These are phyloP conservation scores for Gynostemma pentaphyllum DNA, from an alignment of 306 rosid species.

Conservation along the genomic window DNA sequence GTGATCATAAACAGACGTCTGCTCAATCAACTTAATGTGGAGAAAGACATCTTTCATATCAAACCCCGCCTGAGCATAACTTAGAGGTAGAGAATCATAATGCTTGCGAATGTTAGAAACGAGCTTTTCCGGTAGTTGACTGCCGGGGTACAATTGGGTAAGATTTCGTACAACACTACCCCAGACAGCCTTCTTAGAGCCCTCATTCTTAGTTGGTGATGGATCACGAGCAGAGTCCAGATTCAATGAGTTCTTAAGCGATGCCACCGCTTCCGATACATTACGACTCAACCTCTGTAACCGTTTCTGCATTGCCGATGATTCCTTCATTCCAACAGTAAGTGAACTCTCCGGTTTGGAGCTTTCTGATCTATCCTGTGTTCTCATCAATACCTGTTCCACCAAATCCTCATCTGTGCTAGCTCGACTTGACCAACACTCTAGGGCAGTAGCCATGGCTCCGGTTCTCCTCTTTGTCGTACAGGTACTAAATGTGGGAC, in stretches of 20 bases:
- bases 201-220: conserved; percentile 31
- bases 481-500: background rate
- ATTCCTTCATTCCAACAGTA: conserved; percentile 21
- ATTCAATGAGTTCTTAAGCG: conserved; percentile 61
- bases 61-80: conserved; percentile 82
- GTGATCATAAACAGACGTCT: conserved; percentile 50
- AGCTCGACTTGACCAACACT: conserved; percentile 83
- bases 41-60: conserved; percentile 88
- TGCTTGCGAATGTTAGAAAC: conserved; percentile 78
- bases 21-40: conserved; percentile 76
- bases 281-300: conserved; percentile 62
- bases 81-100: conserved; percentile 75
- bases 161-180: conserved; percentile 65
- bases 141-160: conserved; percentile 76
- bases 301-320: conserved; percentile 68
- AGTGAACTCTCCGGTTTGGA: conserved; percentile 23
- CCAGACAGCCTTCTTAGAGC: conserved; percentile 62
- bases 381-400: conserved; percentile 65
- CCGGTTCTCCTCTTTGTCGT: too few relatives aligned
- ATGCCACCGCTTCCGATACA: conserved; percentile 67
- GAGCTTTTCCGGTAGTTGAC: conserved; percentile 88
- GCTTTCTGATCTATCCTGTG: conserved; percentile 56
- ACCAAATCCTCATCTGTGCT: conserved; percentile 56
- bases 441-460: conserved; percentile 75
- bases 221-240: conserved; percentile 42